Conservation (phyloP, 2,329 filamentous ascomycete genomes). For the Knufia petricola region DNA sequence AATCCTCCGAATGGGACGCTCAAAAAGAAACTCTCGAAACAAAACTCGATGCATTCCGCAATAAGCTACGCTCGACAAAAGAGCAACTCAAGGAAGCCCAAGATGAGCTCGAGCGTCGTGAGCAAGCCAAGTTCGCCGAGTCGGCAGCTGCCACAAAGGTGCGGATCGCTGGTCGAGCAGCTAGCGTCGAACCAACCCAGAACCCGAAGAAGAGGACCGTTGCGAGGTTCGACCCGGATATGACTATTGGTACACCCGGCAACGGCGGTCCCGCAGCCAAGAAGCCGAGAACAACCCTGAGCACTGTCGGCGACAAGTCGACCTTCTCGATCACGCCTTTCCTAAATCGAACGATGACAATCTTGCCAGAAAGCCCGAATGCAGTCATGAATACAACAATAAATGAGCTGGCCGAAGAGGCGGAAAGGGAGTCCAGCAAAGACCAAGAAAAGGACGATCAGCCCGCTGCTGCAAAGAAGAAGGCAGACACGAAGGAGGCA, state of each 20-base stretch:
- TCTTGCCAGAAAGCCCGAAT: slow-evolving; percentile 37
- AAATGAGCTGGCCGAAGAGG: slow-evolving; percentile 9
- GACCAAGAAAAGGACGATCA: not conserved
- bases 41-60: slow-evolving; percentile 58
- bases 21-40: slow-evolving; percentile 58
- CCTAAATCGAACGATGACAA: slow-evolving; percentile 62
- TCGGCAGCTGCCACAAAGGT: slow-evolving; percentile 22
- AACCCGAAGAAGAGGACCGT: slow-evolving; percentile 35
- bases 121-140: slow-evolving; percentile 29
- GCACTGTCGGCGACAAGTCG: slow-evolving; percentile 70
- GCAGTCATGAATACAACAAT: slow-evolving; percentile 13
- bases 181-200: slow-evolving; percentile 7
- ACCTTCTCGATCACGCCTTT: slow-evolving; percentile 91
- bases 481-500: not conserved
- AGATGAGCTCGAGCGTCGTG: slow-evolving; percentile 37
- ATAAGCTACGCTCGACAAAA: slow-evolving; percentile 60
- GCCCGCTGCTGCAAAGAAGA: not conserved
- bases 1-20: slow-evolving; percentile 50
- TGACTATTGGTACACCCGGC: slow-evolving; percentile 44
- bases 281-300: slow-evolving; percentile 46
- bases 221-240: slow-evolving; percentile 35
- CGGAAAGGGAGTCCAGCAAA: not conserved
- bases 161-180: slow-evolving; percentile 15
- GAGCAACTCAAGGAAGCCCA: slow-evolving; percentile 62
- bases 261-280: slow-evolving; percentile 40